These are phyloP conservation scores for Golubevia sp. DNA, from an alignment of 1,284 basidiomycete genomes.

Conservation along the genomic window DNA sequence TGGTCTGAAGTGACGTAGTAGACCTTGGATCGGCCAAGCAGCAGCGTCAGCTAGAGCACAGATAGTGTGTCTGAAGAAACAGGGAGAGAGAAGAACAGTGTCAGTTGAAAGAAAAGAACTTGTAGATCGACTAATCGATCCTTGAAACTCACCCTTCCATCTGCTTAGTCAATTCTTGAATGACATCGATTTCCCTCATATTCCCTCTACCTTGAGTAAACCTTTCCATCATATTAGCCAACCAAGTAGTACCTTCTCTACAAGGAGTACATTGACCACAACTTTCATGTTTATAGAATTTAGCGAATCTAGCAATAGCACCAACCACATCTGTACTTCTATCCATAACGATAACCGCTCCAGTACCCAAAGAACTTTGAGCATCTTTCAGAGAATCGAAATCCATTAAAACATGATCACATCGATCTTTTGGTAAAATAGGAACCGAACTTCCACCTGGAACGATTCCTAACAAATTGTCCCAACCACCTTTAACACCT, in stretches of 20 bases:
- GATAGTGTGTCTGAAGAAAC: constrained; percentile 33
- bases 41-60: constrained; percentile 58
- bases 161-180: constrained; percentile 57
- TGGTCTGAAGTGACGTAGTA: constrained; percentile 59
- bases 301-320: constrained; percentile 74
- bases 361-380: constrained; percentile 91
- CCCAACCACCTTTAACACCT: constrained; percentile 91
- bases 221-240: constrained; percentile 58
- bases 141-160: constrained; percentile 41
- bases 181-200: constrained; percentile 57
- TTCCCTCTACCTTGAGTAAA: constrained; percentile 52
- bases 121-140: neutral
- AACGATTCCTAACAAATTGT: constrained; percentile 90
- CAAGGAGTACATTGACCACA: constrained; percentile 98
- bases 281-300: constrained; percentile 98
- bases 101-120: neutral
- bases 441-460: constrained; percentile 95
- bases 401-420: constrained; percentile 73
- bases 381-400: constrained; percentile 96
- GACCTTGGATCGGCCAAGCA: constrained; percentile 59
- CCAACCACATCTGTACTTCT: constrained; percentile 91
- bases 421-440: constrained; percentile 74
- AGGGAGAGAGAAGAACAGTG: too few species aligned
- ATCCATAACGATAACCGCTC: constrained; percentile 98
- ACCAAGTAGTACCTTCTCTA: constrained; percentile 73